Conservation (phyloP, 2,329 filamentous ascomycete species). For the Nothophoma quercina region DNA sequence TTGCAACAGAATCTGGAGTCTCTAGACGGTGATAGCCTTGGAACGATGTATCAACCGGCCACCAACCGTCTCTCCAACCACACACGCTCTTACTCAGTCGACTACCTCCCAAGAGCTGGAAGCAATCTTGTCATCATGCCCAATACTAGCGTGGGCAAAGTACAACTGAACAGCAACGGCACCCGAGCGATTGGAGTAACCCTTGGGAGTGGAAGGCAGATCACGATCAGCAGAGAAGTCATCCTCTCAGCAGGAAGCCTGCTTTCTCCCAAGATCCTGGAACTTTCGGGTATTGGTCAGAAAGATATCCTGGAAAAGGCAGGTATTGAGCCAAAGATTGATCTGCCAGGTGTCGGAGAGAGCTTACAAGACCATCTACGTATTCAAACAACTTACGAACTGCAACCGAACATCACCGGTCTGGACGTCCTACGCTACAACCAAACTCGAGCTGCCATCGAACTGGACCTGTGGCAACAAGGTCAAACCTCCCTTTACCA, state of each 20-base stretch:
- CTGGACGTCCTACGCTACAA: slow-evolving; percentile 31
- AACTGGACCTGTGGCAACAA: slow-evolving; percentile 47
- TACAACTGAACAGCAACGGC: slow-evolving; percentile 40
- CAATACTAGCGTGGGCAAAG: slow-evolving; percentile 46
- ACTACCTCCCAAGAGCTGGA: slow-evolving; percentile 51
- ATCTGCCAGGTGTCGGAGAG: slow-evolving; percentile 32
- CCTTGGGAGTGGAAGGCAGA: slow-evolving; percentile 29
- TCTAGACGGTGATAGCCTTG: slow-evolving; percentile 59
- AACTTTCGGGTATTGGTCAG: slow-evolving; percentile 33
- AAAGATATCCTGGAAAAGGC: slow-evolving; percentile 16
- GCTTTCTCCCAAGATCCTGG: slow-evolving; percentile 28
- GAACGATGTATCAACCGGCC: slow-evolving; percentile 58
- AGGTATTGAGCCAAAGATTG: slow-evolving; percentile 21
- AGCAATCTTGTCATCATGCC: slow-evolving; percentile 52
- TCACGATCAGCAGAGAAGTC: slow-evolving; percentile 40
- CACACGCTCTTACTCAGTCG: slow-evolving; percentile 57
- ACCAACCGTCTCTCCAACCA: slow-evolving; percentile 58
- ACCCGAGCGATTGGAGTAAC: slow-evolving; percentile 36
- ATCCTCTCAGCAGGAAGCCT: slow-evolving; percentile 32
- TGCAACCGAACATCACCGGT: slow-evolving; percentile 23
- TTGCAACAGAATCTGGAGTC: slow-evolving; percentile 52
- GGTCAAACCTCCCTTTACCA: slow-evolving; percentile 49
- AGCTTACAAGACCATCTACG: slow-evolving; percentile 42
- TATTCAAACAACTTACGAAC: slow-evolving; percentile 29
- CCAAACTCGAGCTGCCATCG: slow-evolving; percentile 45